Base-by-base conservation (phyloP, 75 land plant species). In the Cunninghamia lanceolata region DNA sequence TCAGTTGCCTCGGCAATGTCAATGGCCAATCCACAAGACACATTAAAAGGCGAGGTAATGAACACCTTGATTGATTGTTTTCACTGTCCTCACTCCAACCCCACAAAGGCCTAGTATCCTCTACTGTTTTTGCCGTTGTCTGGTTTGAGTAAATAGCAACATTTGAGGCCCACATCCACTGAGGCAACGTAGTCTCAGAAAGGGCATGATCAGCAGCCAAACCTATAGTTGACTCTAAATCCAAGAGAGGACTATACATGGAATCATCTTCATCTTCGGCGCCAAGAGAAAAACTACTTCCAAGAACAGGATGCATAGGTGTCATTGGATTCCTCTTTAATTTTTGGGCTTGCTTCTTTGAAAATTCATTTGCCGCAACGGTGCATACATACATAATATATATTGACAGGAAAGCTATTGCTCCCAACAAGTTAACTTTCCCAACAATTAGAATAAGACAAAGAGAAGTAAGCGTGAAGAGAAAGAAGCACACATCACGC, bases 101-200 rank as follows among this genome's bases (percentile, higher is more conserved):
- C 95, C 95, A 96, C 82, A 93, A 73, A 50, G 91, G 87, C 76
- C 89, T 84, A 13, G 88, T 79, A 30, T 84, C 78, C 40, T 82
- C 90, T 13, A 1, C 70, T 3, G 43, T 10, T 77, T 39, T 78
- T 28, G 15, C 68, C 36, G 87, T 28, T 21, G 53, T 38, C 53
- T 94, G 91, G 52, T 95, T 94, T 34, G 96, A 95, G 83, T 93
- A 96, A 28, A 96, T 96, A 10, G 98, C 95, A n/a, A 96, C 95
- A 92, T 96, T 88, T 68, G 98, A 95, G 68, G 95, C 94, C 98
- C 98, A 96, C 96, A 93, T 95, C 98, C 97, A 96, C 73, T 94
- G 98, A 16, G 98, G 98, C 84, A 96, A 84, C 5, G 90, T 84
- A 35, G 86, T 80, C 84, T 86, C 91, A 84, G 87, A 50, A 16